Conservation (phyloP, 2,329 filamentous ascomycete genomes). For the Epichloe brachyelytri region DNA sequence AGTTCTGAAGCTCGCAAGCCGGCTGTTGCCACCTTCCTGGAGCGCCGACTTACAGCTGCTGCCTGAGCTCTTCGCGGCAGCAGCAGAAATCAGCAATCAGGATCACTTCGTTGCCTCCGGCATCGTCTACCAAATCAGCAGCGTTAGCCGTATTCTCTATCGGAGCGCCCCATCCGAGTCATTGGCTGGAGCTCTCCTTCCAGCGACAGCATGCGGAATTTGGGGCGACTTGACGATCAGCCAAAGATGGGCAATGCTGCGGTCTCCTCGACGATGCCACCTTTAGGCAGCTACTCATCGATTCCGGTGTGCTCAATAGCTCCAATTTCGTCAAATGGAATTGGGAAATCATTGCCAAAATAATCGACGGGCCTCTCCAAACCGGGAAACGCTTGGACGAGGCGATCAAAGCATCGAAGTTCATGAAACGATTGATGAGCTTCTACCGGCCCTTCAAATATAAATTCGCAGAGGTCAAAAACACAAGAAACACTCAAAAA, state of each 20-base stretch:
- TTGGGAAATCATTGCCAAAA: slow-evolving; percentile 81
- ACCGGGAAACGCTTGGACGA: slow-evolving; percentile 89
- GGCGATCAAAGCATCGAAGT: slow-evolving; percentile 88
- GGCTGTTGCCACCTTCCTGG: slow-evolving; percentile 68
- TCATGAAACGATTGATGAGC: slow-evolving; percentile 84
- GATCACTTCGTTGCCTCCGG: slow-evolving; percentile 70
- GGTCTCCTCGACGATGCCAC: slow-evolving; percentile 43
- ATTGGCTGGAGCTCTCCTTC: slow-evolving; percentile 26
- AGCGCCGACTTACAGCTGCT: slow-evolving; percentile 78
- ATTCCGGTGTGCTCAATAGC: slow-evolving; percentile 77
- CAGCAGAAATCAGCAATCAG: slow-evolving; percentile 57
- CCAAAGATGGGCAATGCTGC: slow-evolving; percentile 34
- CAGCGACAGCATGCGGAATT: slow-evolving; percentile 32
- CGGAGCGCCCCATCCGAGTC: slow-evolving; percentile 49
- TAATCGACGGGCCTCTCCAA: slow-evolving; percentile 85
- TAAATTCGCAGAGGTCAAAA: slow-evolving; percentile 80
- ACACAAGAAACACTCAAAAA: slow-evolving; percentile 84
- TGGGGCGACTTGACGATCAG: slow-evolving; percentile 42
- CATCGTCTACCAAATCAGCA: slow-evolving; percentile 96
- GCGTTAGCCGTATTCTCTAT: slow-evolving; percentile 85
- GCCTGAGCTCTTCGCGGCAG: slow-evolving; percentile 69
- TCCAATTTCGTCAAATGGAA: slow-evolving; percentile 95
- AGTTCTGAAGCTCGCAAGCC: slow-evolving; percentile 77
- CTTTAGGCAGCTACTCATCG: slow-evolving; percentile 52
- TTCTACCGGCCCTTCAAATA: slow-evolving; percentile 97